These are phyloP conservation scores for Talaromyces wortmannii DNA, from an alignment of 495 filamentous ascomycete species.

Conservation along the genomic window DNA sequence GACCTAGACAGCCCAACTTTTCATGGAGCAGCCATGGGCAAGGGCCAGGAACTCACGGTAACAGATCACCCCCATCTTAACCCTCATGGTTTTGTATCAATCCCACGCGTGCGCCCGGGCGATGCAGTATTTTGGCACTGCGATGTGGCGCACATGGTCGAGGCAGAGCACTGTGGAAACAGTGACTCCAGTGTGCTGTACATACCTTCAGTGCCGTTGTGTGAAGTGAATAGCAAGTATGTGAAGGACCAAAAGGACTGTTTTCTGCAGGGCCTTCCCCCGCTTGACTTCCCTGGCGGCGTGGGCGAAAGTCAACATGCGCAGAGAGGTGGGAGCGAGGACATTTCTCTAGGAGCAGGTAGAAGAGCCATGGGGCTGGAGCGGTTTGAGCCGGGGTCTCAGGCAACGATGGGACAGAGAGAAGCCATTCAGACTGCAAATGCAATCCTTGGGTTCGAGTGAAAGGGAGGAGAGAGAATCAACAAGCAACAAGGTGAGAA, in stretches of 20 bases:
- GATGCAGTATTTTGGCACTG: constrained; percentile 81
- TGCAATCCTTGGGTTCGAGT: not conserved
- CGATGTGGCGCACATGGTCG: constrained; percentile 62
- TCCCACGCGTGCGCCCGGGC: constrained; percentile 63
- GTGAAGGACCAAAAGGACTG: constrained; percentile 50
- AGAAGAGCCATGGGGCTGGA: not conserved
- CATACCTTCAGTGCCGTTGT: constrained; percentile 67
- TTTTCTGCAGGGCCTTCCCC: constrained; percentile 34
- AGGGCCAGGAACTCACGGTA: constrained; percentile 58
- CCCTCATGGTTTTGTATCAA: constrained; percentile 61
- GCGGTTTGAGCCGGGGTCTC: not conserved
- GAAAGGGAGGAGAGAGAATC: not conserved
- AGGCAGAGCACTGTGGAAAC: constrained; percentile 55
- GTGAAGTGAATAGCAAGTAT: constrained; percentile 56
- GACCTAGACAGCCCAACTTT: not conserved
- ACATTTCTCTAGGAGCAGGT: not conserved
- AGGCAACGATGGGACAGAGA: not conserved
- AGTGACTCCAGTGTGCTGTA: constrained; percentile 67
- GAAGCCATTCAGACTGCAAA: not conserved
- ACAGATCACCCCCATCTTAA: constrained; percentile 63
- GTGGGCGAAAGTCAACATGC: constrained; percentile 14
- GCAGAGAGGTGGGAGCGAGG: not conserved
- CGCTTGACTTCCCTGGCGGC: constrained; percentile 66
- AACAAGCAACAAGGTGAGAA: too few relatives aligned
- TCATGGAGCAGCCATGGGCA: constrained; percentile 60